phyloP scores from a whole-genome alignment of 352 stramenopile species.

The Globisporangium irregulare region DNA sequence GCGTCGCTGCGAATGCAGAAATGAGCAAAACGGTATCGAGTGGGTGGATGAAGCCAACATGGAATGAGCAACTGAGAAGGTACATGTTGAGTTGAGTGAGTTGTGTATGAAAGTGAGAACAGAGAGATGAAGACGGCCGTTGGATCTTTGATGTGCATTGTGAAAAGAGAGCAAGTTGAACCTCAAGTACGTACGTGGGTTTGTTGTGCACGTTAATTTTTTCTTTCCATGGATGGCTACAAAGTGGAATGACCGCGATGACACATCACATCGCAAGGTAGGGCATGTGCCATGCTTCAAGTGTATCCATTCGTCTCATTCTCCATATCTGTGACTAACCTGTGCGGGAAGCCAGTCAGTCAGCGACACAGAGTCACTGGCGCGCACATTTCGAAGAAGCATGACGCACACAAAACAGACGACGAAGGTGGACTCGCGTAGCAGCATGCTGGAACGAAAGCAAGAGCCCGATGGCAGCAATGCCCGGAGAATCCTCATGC shows the following conservation, averaged over 20 bases:
- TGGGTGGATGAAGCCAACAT: neutral
- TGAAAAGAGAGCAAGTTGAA: neutral
- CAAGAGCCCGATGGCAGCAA: neutral
- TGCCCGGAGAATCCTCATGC: neutral
- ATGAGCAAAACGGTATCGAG: neutral
- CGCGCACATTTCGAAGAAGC: neutral
- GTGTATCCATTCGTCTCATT: conserved; percentile 3
- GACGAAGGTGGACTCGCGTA: neutral
- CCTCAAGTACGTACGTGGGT: neutral
- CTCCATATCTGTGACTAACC: neutral
- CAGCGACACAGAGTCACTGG: neutral
- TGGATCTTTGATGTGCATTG: neutral
- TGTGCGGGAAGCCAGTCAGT: neutral
- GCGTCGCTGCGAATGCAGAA: conserved; percentile 2
- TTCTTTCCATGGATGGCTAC: neutral
- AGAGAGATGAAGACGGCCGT: neutral
- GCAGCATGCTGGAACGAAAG: neutral
- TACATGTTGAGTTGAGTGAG: neutral
- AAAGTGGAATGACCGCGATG: neutral
- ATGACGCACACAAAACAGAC: neutral
- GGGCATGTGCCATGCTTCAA: neutral
- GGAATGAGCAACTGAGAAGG: neutral
- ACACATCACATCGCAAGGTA: neutral
- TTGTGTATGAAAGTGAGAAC: neutral
- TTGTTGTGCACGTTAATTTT: neutral